Percentiles rank a stretch among this genome's conserved stretches.
phyloP scores from a whole-genome alignment of 2,329 filamentous ascomycete genomes.

The Arthrobotrys sinensis region DNA sequence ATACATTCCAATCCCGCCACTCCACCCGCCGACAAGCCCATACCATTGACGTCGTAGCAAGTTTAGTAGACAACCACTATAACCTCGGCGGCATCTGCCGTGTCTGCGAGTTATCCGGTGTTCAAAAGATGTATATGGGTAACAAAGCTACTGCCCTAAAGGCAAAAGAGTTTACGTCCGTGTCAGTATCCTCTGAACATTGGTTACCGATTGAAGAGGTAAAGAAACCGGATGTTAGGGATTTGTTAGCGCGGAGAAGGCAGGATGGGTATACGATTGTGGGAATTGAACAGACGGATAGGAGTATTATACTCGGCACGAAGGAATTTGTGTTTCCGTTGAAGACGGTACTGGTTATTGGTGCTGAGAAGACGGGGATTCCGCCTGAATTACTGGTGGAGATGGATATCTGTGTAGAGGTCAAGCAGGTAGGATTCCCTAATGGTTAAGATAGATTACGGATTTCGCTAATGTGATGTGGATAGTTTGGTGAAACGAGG shows the following conservation, averaged over 20 bases:
- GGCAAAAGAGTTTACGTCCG: constrained; percentile 71
- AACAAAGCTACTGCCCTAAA: constrained; percentile 67
- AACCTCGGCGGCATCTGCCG: constrained; percentile 67
- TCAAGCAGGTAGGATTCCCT: constrained; percentile 67
- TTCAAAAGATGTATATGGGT: constrained; percentile 69
- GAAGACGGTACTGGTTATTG: constrained; percentile 70
- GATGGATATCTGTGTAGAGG: constrained; percentile 72
- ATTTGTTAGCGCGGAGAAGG: constrained; percentile 68
- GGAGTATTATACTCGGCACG: constrained; percentile 69
- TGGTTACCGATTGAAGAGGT: constrained; percentile 70
- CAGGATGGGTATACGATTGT: constrained; percentile 71
- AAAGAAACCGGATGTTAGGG: constrained; percentile 65
- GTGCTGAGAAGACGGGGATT: constrained; percentile 72
- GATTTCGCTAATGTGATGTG: constrained; percentile 11
- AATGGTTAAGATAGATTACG: not conserved
- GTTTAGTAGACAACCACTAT: constrained; percentile 64
- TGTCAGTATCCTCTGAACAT: constrained; percentile 70
- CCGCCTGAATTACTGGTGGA: constrained; percentile 70
- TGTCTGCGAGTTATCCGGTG: constrained; percentile 72
- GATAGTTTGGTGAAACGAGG: constrained; percentile 69
- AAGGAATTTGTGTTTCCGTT: constrained; percentile 64
- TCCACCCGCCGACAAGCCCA: constrained; percentile 62
- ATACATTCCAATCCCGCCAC: constrained; percentile 62
- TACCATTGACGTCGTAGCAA: constrained; percentile 68
- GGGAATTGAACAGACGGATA: constrained; percentile 73